Evolutionary conservation across 768 basidiomycete species (phyloP).

Genomic region (Sarcodon aspratus): DNA sequence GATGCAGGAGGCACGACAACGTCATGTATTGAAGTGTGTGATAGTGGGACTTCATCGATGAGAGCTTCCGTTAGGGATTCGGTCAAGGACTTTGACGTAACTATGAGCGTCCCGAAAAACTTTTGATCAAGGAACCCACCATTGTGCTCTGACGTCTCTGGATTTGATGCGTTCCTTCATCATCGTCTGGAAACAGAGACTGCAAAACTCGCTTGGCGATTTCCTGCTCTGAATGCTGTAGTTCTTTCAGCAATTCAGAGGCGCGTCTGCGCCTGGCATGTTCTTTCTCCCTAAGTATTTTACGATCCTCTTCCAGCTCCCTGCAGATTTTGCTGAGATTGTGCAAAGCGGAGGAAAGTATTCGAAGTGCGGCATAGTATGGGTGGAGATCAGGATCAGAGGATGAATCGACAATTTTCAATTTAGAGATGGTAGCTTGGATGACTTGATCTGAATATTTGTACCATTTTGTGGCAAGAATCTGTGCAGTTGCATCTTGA

Average conservation of each 20-base stretch:
- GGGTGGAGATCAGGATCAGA: constrained; percentile 38
- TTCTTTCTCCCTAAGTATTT: constrained; percentile 48
- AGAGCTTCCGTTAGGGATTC: constrained; percentile 36
- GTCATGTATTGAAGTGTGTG: constrained; percentile 16
- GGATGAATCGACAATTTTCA: constrained; percentile 33
- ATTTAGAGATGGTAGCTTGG: constrained; percentile 43
- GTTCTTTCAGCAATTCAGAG: constrained; percentile 42
- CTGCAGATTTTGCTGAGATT: constrained; percentile 42
- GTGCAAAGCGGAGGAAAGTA: constrained; percentile 56
- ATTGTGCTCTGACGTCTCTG: constrained; percentile 45
- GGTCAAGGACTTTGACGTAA: constrained; percentile 25
- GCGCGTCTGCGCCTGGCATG: constrained; percentile 36
- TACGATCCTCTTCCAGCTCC: constrained; percentile 55
- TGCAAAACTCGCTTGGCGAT: constrained; percentile 57
- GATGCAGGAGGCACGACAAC: constrained; percentile 6
- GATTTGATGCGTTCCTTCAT: constrained; percentile 34
- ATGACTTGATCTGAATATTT: constrained; percentile 68
- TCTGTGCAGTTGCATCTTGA: constrained; percentile 22
- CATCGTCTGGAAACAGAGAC: constrained; percentile 43
- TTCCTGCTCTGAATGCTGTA: constrained; percentile 51
- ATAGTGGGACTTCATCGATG: constrained; percentile 35
- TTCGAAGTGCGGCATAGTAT: constrained; percentile 57
- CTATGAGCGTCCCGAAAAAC: not conserved
- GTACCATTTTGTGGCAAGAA: constrained; percentile 68
- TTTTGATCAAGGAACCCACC: constrained; percentile 25